A percentile compares a stretch with the other conserved stretches of the same genome.
Conservation (phyloP, 257 asterid species). For the Datura wrightii region DNA sequence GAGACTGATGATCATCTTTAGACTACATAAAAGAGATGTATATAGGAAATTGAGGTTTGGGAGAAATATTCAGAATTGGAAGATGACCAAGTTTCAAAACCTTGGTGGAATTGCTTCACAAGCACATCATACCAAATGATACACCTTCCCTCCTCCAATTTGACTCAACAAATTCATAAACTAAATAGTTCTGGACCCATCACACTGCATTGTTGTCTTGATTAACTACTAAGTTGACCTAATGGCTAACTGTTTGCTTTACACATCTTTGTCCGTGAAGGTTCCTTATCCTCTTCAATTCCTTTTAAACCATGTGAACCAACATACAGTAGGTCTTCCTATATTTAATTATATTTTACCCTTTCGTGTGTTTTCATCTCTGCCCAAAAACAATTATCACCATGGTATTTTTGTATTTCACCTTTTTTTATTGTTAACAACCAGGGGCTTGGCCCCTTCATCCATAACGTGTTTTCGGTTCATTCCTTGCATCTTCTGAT, state of each 20-base stretch:
- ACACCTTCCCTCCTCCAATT: not conserved
- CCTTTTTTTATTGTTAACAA: not conserved
- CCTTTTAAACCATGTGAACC: not conserved
- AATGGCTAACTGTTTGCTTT: not conserved
- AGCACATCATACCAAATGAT: not conserved
- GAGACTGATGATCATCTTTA: not conserved
- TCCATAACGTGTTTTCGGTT: not conserved
- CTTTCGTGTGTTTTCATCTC: not conserved
- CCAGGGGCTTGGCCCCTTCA: not conserved
- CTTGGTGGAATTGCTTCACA: constrained; percentile 1
- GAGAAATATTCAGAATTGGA: not conserved
- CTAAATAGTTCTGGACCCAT: not conserved
- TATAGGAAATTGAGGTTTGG: not conserved
- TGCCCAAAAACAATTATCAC: not conserved
- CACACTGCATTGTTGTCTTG: not conserved
- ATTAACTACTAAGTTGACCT: not conserved
- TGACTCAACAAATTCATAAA: not conserved
- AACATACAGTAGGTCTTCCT: not conserved
- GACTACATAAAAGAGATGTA: not conserved
- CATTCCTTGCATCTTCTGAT: not conserved
- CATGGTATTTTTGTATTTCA: not conserved
- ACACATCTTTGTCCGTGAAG: not conserved
- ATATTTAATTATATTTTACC: not conserved
- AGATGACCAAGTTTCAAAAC: constrained; percentile 15
- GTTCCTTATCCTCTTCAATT: not conserved